Percentiles rank a stretch among this genome's conserved stretches.
phyloP scores from a whole-genome alignment of 257 asterid species.

The Solanum peruvianum region DNA sequence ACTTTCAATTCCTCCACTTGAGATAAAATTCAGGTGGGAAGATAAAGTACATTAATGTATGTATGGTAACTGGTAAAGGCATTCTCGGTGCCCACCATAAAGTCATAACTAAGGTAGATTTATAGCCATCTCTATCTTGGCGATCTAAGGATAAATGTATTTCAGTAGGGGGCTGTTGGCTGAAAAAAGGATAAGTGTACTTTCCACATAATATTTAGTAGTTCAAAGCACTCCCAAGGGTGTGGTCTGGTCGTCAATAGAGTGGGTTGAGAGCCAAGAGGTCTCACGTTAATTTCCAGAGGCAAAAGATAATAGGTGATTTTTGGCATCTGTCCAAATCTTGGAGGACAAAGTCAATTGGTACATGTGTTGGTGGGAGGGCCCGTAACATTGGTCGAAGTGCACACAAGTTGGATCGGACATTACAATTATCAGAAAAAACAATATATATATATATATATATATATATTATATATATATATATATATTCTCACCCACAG shows the following conservation, averaged over 20 bases:
- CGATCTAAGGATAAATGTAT: background rate
- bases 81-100: background rate
- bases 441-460: too few relatives aligned
- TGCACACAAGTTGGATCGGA: background rate
- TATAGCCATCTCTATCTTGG: background rate
- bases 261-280: background rate
- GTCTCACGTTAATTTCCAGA: background rate
- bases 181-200: background rate
- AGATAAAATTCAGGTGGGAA: background rate
- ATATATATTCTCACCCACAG: background rate
- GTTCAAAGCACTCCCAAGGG: background rate
- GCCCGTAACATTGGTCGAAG: background rate
- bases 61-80: background rate
- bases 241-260: background rate
- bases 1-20: background rate
- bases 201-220: background rate
- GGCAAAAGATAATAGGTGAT: background rate
- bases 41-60: background rate
- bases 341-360: background rate
- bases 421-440: background rate
- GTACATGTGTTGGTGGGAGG: background rate
- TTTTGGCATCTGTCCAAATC: background rate
- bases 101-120: background rate
- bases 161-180: background rate
- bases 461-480: background rate